Evolutionary conservation across 768 basidiomycete genomes (phyloP).

Genomic region (Lanmaoa pseudosensibilis): DNA sequence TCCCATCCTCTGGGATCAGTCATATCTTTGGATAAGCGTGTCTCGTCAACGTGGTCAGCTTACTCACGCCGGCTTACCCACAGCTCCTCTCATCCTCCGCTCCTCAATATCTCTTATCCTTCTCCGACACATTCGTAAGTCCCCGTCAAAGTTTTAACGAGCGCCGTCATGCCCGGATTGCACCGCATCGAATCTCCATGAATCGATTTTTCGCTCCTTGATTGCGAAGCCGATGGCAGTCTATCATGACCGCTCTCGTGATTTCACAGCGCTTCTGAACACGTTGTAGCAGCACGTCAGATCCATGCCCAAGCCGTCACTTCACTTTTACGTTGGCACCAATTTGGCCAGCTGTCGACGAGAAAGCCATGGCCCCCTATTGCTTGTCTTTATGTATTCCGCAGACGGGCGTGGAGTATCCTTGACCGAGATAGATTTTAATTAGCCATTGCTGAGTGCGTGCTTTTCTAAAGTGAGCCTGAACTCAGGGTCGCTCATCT

Average conservation of each 20-base stretch:
- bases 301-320: constrained; percentile 31
- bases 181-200: constrained; percentile 15
- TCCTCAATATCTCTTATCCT: neutral
- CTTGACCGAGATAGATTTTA: constrained; percentile 35
- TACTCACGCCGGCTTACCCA: constrained; percentile 20
- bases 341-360: constrained; percentile 20
- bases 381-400: constrained; percentile 37
- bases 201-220: constrained; percentile 26
- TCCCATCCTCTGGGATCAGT: constrained; percentile 20
- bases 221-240: constrained; percentile 31
- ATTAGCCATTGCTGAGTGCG: constrained; percentile 30
- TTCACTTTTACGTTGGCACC: constrained; percentile 36
- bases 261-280: constrained; percentile 37
- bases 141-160: constrained; percentile 10
- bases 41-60: constrained; percentile 18
- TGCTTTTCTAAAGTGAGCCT: constrained; percentile 22
- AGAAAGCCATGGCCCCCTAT: constrained; percentile 33
- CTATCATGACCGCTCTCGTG: constrained; percentile 34
- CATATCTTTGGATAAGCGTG: constrained; percentile 23
- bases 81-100: constrained; percentile 17
- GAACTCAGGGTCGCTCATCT: constrained; percentile 30
- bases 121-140: constrained; percentile 4
- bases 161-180: constrained; percentile 19
- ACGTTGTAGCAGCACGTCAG: constrained; percentile 38
- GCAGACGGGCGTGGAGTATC: constrained; percentile 36